Percentiles rank a stretch among this genome's conserved stretches.
Evolutionary conservation across 768 basidiomycete species (phyloP).

Genomic region (Leccinellum luteum): DNA sequence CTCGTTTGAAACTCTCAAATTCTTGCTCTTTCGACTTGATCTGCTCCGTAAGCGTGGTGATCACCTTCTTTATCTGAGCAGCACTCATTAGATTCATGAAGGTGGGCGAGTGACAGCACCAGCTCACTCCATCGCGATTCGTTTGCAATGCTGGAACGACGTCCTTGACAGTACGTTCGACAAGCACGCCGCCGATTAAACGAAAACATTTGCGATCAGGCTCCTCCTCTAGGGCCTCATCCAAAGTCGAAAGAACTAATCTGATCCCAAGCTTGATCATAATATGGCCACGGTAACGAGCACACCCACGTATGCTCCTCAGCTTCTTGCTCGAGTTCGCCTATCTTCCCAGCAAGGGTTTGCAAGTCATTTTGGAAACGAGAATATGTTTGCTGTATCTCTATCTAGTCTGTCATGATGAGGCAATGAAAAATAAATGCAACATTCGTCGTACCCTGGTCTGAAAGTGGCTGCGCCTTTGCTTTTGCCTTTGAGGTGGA

Average conservation of each 20-base stretch:
- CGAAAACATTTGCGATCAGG: conserved; percentile 96
- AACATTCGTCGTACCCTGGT: conserved; percentile 58
- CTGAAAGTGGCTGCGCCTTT: conserved; percentile 56
- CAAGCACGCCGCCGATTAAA: conserved; percentile 91
- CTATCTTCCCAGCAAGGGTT: conserved; percentile 89
- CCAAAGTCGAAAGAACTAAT: conserved; percentile 83
- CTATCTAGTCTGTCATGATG: conserved; percentile 55
- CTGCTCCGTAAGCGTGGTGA: conserved; percentile 75
- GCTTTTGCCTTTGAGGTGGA: conserved; percentile 56
- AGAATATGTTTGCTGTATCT: conserved; percentile 80
- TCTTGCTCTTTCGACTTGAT: conserved; percentile 88
- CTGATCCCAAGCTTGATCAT: conserved; percentile 39
- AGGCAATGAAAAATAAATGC: conserved; percentile 19
- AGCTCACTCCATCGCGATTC: conserved; percentile 81
- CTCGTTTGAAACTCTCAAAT: conserved; percentile 74
- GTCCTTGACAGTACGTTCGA: conserved; percentile 94
- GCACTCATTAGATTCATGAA: conserved; percentile 8
- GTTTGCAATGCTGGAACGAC: conserved; percentile 87
- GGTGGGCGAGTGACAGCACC: neutral
- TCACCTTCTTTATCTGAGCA: conserved; percentile 75
- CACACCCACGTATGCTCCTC: conserved; percentile 86
- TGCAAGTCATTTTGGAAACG: conserved; percentile 87
- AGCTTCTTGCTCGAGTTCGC: conserved; percentile 92
- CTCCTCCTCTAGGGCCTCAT: conserved; percentile 77
- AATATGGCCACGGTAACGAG: neutral